Conservation (phyloP, 176 grass and related monocot genomes). For the Aegilops bicornis region DNA sequence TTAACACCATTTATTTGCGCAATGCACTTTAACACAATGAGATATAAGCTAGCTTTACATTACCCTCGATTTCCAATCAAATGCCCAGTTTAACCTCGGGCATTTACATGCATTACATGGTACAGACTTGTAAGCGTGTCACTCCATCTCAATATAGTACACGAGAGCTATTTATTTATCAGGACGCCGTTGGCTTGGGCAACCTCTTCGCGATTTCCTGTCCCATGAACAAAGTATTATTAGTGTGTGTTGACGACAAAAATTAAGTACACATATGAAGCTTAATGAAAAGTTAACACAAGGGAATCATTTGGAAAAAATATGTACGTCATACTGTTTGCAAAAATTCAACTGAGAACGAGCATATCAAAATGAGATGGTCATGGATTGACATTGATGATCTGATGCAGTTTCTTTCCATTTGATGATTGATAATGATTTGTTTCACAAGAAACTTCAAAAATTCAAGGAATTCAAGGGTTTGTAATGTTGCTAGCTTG, state of each 20-base stretch:
- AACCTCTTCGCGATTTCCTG: constrained; percentile 59
- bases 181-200: constrained; percentile 36
- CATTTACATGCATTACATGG: constrained; percentile 22
- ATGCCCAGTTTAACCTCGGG: background rate
- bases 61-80: constrained; percentile 19
- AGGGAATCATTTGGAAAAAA: background rate
- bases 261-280: background rate
- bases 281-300: background rate
- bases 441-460: background rate
- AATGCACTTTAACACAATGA: background rate
- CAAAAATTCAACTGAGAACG: background rate
- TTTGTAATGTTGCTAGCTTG: background rate
- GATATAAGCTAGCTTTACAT: constrained; percentile 33
- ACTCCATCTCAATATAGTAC: background rate
- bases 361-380: background rate
- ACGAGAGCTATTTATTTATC: background rate
- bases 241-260: background rate
- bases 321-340: background rate
- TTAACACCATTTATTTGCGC: background rate
- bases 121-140: constrained; percentile 11
- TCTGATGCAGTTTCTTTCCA: background rate
- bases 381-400: background rate
- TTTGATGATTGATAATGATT: background rate
- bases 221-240: background rate
- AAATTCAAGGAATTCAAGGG: background rate